Percentiles rank a stretch among this genome's conserved stretches.
phyloP scores from a whole-genome alignment of 345 rosid genomes.

The Bretschneidera sinensis region DNA sequence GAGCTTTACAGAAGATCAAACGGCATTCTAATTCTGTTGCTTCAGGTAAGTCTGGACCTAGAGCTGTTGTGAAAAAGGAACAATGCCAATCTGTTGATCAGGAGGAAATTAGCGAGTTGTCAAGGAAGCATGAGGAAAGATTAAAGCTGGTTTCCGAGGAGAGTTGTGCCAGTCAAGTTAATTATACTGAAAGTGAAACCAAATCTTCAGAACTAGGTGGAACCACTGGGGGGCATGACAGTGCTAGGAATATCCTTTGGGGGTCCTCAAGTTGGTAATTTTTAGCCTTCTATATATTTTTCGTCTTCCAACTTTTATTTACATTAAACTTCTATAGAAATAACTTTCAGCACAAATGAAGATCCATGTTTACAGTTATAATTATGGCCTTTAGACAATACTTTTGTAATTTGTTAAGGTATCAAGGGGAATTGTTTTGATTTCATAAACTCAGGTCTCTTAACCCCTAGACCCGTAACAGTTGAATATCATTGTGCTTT shows the following conservation, averaged over 20 bases:
- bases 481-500: too few relatives aligned
- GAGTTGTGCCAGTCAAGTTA: not conserved
- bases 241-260: conserved; percentile 1
- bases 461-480: too few relatives aligned
- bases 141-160: conserved; percentile 18
- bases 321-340: not conserved
- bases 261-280: conserved; percentile 11
- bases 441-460: too few relatives aligned
- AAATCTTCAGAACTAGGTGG: conserved; percentile 17
- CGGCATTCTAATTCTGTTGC: conserved; percentile 41
- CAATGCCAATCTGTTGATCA: conserved; percentile 8
- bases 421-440: too few relatives aligned
- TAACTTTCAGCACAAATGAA: not conserved
- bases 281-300: conserved; percentile 6
- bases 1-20: conserved; percentile 68
- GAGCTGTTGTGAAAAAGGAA: conserved; percentile 19
- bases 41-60: conserved; percentile 22
- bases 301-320: not conserved
- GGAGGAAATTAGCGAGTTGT: conserved; percentile 16
- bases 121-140: conserved; percentile 25
- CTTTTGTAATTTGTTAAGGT: not conserved
- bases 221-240: too few relatives aligned
- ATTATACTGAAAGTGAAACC: conserved; percentile 7
- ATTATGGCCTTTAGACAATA: not conserved
- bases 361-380: too few relatives aligned